Evolutionary conservation across 352 stramenopile species (phyloP).

Genomic region (Phytophthora tentaculata): DNA sequence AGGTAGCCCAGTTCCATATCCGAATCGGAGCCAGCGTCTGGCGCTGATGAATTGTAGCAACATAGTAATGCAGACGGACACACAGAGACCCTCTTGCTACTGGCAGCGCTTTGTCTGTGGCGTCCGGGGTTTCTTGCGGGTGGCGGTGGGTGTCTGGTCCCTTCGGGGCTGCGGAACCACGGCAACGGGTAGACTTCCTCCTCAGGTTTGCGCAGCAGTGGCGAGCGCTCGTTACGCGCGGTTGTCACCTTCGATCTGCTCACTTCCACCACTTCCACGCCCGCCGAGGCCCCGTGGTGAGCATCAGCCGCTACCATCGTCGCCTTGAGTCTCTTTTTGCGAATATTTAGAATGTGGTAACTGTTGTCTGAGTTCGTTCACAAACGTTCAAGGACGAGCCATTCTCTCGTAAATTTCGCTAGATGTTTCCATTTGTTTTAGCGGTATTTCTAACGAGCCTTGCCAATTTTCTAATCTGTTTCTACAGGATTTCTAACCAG

Average conservation of each 20-base stretch:
- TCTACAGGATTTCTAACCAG: too few relatives aligned
- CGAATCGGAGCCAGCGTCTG: slow-evolving; percentile 40
- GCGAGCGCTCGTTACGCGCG: slow-evolving; percentile 45
- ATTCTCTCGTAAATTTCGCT: background rate
- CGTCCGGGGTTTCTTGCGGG: slow-evolving; percentile 10
- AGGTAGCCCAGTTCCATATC: slow-evolving; percentile 61
- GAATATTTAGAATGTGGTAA: background rate
- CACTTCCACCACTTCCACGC: slow-evolving; percentile 22
- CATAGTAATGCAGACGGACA: slow-evolving; percentile 16
- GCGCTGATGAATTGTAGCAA: slow-evolving; percentile 30
- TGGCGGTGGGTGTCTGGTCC: slow-evolving; percentile 36
- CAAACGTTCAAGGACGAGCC: background rate
- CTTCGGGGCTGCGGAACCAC: slow-evolving; percentile 82
- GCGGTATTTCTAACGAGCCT: background rate
- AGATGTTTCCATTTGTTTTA: background rate
- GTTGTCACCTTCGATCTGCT: slow-evolving; percentile 29
- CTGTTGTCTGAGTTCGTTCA: background rate
- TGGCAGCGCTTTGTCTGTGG: background rate
- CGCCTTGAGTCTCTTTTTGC: too few relatives aligned
- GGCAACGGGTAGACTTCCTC: slow-evolving; percentile 78
- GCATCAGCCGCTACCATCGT: slow-evolving; percentile 38
- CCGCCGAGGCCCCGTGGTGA: background rate
- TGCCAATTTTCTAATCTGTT: background rate
- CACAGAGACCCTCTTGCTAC: background rate
- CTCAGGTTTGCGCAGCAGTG: slow-evolving; percentile 53